Percentiles rank a stretch among this genome's conserved stretches.
phyloP scores from a whole-genome alignment of 371 early-diverging fungal species.

The Syncephalastrum sp. region DNA sequence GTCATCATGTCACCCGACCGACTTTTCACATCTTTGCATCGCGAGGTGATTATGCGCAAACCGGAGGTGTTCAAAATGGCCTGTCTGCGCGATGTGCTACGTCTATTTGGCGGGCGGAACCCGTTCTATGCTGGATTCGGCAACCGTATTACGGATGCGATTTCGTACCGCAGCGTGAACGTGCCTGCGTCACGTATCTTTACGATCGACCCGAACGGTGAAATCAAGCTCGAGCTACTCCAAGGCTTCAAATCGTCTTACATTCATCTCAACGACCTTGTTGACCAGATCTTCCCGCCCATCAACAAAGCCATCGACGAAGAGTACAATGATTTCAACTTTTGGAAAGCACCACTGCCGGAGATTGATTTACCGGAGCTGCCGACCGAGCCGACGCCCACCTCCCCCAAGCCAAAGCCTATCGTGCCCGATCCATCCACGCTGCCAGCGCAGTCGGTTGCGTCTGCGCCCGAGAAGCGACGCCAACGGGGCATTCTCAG shows the following conservation, averaged over 20 bases:
- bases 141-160: conserved; percentile 87
- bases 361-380: conserved; percentile 46
- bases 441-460: conserved; percentile 20
- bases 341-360: conserved; percentile 65
- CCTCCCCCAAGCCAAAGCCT: conserved; percentile 21
- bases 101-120: conserved; percentile 72
- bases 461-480: conserved; percentile 5
- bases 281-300: conserved; percentile 93
- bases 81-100: conserved; percentile 83
- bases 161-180: conserved; percentile 91
- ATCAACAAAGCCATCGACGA: conserved; percentile 45
- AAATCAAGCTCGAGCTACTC: conserved; percentile 87
- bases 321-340: conserved; percentile 84
- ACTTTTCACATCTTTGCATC: conserved; percentile 85
- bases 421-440: conserved; percentile 30
- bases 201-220: conserved; percentile 90
- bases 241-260: conserved; percentile 80
- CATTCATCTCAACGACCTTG: conserved; percentile 83
- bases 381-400: conserved; percentile 19
- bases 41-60: conserved; percentile 91
- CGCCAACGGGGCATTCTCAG: conserved; percentile 29
- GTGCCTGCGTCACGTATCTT: conserved; percentile 93
- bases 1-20: conserved; percentile 96
- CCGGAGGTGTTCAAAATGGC: conserved; percentile 98
- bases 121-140: conserved; percentile 99